Evolutionary conservation across 2,329 filamentous ascomycete genomes (phyloP).

Genomic region (Phyllosticta citrichinensis): DNA sequence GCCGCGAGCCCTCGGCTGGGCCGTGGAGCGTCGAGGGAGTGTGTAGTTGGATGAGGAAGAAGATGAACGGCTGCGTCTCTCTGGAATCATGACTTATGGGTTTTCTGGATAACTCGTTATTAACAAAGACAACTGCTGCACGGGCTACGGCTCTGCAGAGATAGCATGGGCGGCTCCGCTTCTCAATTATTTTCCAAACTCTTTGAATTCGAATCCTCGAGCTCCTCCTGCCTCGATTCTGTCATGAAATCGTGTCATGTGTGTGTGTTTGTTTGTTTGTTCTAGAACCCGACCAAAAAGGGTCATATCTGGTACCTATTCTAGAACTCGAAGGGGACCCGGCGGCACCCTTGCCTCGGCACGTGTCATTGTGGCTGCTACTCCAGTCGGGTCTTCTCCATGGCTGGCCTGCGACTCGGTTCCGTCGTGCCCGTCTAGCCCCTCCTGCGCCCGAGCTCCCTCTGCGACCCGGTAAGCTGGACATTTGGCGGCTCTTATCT

Average conservation of each 20-base stretch:
- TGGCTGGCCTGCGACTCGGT: neutral
- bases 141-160: conserved; percentile 3
- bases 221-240: too few species aligned
- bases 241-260: too few species aligned
- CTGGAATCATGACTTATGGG: conserved; percentile 8
- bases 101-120: conserved; percentile 4
- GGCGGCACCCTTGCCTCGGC: neutral
- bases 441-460: too few species aligned
- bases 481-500: too few species aligned
- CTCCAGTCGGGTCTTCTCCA: too few species aligned
- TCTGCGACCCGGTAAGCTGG: too few species aligned
- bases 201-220: neutral
- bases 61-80: conserved; percentile 3
- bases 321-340: too few species aligned
- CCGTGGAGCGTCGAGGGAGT: neutral
- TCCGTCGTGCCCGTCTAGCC: too few species aligned
- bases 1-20: conserved; percentile 1
- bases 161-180: conserved; percentile 3
- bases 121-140: conserved; percentile 1
- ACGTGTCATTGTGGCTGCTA: neutral
- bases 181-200: neutral
- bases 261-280: too few species aligned
- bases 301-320: too few species aligned
- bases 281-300: too few species aligned
- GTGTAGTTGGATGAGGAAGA: neutral